Base-by-base conservation (phyloP, 805 yeast genomes). In the Candida sanyiensis region DNA sequence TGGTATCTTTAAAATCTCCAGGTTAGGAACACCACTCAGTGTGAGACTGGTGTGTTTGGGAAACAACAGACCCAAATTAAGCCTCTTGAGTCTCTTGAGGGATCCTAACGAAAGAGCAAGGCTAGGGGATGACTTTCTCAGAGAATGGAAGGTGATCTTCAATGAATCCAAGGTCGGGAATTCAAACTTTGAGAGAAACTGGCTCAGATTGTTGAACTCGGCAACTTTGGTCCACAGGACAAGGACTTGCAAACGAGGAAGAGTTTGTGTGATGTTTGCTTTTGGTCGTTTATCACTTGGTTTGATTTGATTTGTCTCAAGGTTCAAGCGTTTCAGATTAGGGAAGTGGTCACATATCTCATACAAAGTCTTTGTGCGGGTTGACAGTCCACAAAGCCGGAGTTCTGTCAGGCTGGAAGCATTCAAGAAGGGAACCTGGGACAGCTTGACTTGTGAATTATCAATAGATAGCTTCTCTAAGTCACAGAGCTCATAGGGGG, bases 331-430 rank as follows among this genome's bases (percentile, higher is more conserved):
- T 23, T 33, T 13, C 18, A 33, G 27, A 15, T 15, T 12, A 10
- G 35, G 35, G 17, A 21, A 33, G 10, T 23, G 21, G 28, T 33
- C 35, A 22, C 35, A 33, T 9, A 33, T 21, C 19, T 33, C 28
- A 33, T 33, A 23, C n/a, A 33, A 13, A 4, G 35, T 33, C 24
- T 22, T 33, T 15, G 28, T 23, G 15, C 35, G 22, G 17, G 22
- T 33, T 6, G 28, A 22, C 13, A 25, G 23, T 23, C 35, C 35
- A 16, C 17, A n/a, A 12, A 33, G n/a, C n/a, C 17, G 22, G n/a
- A 33, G 23, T 13, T 33, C 28, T 8, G 16, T 19, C 18, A 33
- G 19, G 19, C 11, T 12, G 6, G 35, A 28, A 7, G 35, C 35
- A 3, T 23, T 23, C 8, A 33, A 10, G 10, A 8, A 15, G 3